Evolutionary conservation across 495 filamentous ascomycete species (phyloP), one percentile per base, ranked within the genome.

Genomic region (Penicillium manginii): DNA sequence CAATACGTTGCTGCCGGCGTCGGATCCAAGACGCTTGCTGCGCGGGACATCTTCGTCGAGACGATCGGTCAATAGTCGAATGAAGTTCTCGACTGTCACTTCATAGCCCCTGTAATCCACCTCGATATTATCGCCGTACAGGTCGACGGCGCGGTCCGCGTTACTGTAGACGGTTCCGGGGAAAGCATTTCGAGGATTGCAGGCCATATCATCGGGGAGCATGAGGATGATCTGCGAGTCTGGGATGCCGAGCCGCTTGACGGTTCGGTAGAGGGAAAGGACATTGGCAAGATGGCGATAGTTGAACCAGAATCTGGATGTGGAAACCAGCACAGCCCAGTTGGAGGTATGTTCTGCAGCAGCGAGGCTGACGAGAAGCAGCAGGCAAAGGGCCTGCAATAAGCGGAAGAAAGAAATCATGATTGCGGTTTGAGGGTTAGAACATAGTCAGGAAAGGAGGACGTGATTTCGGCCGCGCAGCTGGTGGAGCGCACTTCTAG

Each of bases 271-370:
- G 51, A 98, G 85, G 50, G 94, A 97, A 50, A 98, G 87, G 50
- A 96, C 93, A 80, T 98, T 98, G 68, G 96, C 93, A 37, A 98
- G 86, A 69, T 98, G 94, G 42, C 94, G 90, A 78, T 98, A 98
- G 78, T 98, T 98, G 85, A 98, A 98, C 94, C 94, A 98, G 81
- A 98, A 98, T 55, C 94, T 89, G 8, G 96, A 98, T n/a, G 94
- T 98, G 46, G 89, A 93, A 35, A 98, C 94, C 8, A 98, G 86
- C 47, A 98, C 94, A 3, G 94, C 94, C 96, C 96, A 98, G 72
- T 98, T 98, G 61, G 90, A 96, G 1, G 96, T 98, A 74, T 98
- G 94, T 58, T 94, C 90, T 57, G 88, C 86, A 29, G 76, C 65
- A 35, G 80, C 79, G 31, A 71, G 55, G 47, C 78, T 60, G 46